phyloP scores from a whole-genome alignment of 1,284 basidiomycete species.

The Quambalaria eucalypti region DNA sequence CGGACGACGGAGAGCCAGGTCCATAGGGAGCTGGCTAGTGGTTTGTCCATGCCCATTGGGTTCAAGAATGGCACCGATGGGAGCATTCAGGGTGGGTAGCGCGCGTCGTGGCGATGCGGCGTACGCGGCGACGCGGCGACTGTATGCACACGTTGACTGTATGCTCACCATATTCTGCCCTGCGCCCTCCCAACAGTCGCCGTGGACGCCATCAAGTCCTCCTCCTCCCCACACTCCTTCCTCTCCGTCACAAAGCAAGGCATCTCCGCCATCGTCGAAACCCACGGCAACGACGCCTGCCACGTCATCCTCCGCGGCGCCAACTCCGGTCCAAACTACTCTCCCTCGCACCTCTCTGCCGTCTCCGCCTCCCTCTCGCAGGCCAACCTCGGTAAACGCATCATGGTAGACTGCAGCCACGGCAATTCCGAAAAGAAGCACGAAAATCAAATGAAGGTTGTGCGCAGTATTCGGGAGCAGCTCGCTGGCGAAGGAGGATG shows the following conservation, averaged over 20 bases:
- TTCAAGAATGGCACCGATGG: constrained; percentile 56
- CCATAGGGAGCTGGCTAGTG: constrained; percentile 73
- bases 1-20: constrained; percentile 80
- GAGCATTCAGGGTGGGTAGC: no score
- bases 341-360: constrained; percentile 21
- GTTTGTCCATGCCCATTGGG: constrained; percentile 79
- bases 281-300: constrained; percentile 44
- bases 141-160: no score
- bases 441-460: constrained; percentile 54
- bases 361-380: constrained; percentile 26
- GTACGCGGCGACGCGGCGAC: not conserved
- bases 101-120: constrained; percentile 24
- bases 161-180: no score
- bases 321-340: constrained; percentile 44
- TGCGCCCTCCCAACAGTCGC: no score
- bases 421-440: constrained; percentile 59
- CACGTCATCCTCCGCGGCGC: constrained; percentile 45
- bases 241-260: constrained; percentile 95
- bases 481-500: constrained; percentile 18
- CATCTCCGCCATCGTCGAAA: constrained; percentile 46
- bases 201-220: constrained; percentile 90
- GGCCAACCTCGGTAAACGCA: constrained; percentile 21
- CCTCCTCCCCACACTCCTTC: constrained; percentile 87
- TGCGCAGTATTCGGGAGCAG: constrained; percentile 51
- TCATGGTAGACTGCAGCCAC: constrained; percentile 72